Evolutionary conservation across 116 monocot species (phyloP).

Genomic region (Iris pallida): DNA sequence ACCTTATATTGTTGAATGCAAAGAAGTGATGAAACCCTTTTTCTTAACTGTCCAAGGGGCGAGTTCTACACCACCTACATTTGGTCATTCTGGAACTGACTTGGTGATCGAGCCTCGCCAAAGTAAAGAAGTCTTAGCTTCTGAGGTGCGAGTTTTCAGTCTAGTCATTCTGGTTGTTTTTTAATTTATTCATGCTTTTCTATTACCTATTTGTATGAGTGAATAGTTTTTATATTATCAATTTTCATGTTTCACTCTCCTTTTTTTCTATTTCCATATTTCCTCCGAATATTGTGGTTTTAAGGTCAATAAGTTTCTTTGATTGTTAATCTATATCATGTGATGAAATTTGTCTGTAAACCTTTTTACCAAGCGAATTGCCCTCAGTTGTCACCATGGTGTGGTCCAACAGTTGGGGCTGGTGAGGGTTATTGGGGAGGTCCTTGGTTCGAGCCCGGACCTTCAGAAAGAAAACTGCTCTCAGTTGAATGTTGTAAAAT

Average conservation of each 20-base stretch:
- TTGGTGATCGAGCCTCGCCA: conserved; percentile 17
- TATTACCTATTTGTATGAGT: not conserved
- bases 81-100: conserved; percentile 30
- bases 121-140: conserved; percentile 31
- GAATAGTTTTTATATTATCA: not conserved
- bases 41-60: conserved; percentile 21
- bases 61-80: conserved; percentile 25
- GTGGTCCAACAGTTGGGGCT: too few species aligned
- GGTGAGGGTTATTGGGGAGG: too few species aligned
- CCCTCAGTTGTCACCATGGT: too few species aligned
- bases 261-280: not conserved
- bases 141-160: conserved; percentile 17
- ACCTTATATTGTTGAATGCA: not conserved
- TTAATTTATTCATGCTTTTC: not conserved
- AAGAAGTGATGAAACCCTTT: not conserved
- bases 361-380: too few species aligned
- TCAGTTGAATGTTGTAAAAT: too few species aligned
- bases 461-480: too few species aligned
- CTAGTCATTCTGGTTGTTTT: not conserved
- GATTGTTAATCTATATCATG: too few species aligned
- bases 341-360: too few species aligned
- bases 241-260: not conserved
- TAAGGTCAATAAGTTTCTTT: too few species aligned
- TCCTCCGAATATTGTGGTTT: too few species aligned
- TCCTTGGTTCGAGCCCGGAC: too few species aligned